Evolutionary conservation across 2,329 filamentous ascomycete species (phyloP), one percentile per base, ranked within the genome.

Genomic region (Leptosphaerulina australis): DNA sequence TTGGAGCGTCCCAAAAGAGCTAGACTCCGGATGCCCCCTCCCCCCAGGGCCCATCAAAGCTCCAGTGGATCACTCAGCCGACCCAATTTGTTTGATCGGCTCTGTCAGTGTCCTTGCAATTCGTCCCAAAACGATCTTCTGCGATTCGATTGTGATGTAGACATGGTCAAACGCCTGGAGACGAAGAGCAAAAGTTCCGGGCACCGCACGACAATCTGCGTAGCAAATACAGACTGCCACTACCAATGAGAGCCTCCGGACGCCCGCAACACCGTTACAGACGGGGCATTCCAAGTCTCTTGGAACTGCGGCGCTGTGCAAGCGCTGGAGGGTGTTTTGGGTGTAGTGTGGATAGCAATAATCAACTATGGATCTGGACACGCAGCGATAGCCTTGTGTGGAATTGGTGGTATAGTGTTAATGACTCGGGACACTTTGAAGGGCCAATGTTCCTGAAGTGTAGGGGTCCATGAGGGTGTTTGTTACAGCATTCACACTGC

Each of bases 221-320:
- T 37, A 24, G 25, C 18, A 31, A 15, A 35, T 47, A 24, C 17
- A 40, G n/a, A 15, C 15, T 7, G 12, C 4, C 3, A 22, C n/a
- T 12, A 12, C 44, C 44, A 47, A 47, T 47, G 10, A 28, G 44
- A 34, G 17, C 3, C 17, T 2, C 2, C 35, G 29, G 44, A 22
- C 29, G 44, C 36, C 24, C 44, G 35, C 28, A 34, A 28, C 25
- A 31, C 33, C 33, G 43, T 46, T 38, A 20, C 43, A 46, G 34
- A 46, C 43, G 44, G 44, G 5, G 44, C 44, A 35, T 33, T 15
- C 34, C 43, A 21, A 14, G 40, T 11, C 14, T 24, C 14, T 28
- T 15, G 21, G 8, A 15, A 4, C 15, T 18, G 30, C 30, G 37
- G 26, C 11, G 24, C 17, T 29, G 37, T 26, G 24, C 22, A 24